Evolutionary conservation across 2,329 filamentous ascomycete genomes (phyloP), one percentile per base, ranked within the genome.

Genomic region (Neocatenulostroma microsporum): DNA sequence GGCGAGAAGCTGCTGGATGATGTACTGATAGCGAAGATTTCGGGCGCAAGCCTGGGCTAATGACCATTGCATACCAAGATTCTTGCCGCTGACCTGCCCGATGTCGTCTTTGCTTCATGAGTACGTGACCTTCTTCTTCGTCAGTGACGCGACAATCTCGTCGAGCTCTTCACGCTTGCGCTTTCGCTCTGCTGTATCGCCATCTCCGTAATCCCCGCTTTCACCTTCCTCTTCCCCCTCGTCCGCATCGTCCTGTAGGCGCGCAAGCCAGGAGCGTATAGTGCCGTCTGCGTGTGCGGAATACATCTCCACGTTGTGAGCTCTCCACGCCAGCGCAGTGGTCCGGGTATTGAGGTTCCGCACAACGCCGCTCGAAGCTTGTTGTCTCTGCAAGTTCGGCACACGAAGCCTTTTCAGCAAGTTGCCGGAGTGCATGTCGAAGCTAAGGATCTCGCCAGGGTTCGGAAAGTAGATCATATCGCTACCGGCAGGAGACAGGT

Each of bases 211-310:
- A 9, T 52, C 55, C 13, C 54, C 50, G 18, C 46, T 48, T n/a
- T 60, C 56, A 8, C 46, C 46, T 10, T 57, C 53, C 21, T 60
- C 53, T 24, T 69, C 64, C 29, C 62, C 58, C 19, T 66, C 64
- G 21, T 71, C 67, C 20, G 55, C 53, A 6, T 56, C 58, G 37
- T 67, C 64, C 5, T 68, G 66, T 47, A 48, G 73, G 56, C 46
- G 74, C 2, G 84, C 82, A 48, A 72, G 70, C 87, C 89, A 95
- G 3, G 76, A 75, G 29, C 82, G 73, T 39, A 96, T 89, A 35
- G 80, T 81, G 0, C 89, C 89, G 55, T 95, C 86, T 3, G 80
- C 70, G 52, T 94, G 86, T 2, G 79, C 82, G 36, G 85, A 91
- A 62, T 86, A 93, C 39, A 95, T 73, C 47, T 82, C 78, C 1